Conservation (phyloP, 345 rosid species). For the Salix suchowensis region DNA sequence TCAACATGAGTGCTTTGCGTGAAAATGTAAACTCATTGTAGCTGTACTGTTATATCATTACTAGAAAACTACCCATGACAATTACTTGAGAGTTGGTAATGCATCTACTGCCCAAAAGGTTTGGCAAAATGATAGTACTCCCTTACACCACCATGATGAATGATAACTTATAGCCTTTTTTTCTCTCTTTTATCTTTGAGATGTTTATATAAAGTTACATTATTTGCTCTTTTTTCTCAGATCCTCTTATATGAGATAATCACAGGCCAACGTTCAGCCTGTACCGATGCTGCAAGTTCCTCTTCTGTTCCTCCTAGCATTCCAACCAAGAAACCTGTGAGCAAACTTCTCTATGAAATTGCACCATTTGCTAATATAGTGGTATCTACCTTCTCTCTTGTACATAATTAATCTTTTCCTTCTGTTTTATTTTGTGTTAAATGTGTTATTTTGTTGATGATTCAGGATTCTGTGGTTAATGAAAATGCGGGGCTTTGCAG, state of each 20-base stretch:
- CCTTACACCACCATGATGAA: background rate
- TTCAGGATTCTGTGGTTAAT: constrained; percentile 38
- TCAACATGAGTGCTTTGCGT: background rate
- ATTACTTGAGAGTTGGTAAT: background rate
- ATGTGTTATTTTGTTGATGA: constrained; percentile 13
- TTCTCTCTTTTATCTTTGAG: background rate
- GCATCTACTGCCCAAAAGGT: background rate
- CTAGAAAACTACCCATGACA: background rate
- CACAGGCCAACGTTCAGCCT: constrained; percentile 60
- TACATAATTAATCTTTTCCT: background rate
- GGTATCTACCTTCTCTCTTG: constrained; percentile 23
- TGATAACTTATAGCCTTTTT: background rate
- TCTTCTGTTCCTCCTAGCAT: constrained; percentile 66
- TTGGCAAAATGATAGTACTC: background rate
- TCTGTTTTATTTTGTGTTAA: constrained; percentile 2
- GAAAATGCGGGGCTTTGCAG: constrained; percentile 27
- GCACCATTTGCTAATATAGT: constrained; percentile 37
- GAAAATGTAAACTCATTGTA: background rate
- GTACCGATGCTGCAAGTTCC: constrained; percentile 72
- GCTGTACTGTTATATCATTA: background rate
- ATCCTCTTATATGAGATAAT: constrained; percentile 75
- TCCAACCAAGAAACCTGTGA: constrained; percentile 53
- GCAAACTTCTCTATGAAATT: constrained; percentile 61
- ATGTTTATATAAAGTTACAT: background rate
- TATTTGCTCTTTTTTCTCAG: constrained; percentile 30